phyloP scores from a whole-genome alignment of 78 protist genomes.

The Chrysochromulina tobinii region DNA sequence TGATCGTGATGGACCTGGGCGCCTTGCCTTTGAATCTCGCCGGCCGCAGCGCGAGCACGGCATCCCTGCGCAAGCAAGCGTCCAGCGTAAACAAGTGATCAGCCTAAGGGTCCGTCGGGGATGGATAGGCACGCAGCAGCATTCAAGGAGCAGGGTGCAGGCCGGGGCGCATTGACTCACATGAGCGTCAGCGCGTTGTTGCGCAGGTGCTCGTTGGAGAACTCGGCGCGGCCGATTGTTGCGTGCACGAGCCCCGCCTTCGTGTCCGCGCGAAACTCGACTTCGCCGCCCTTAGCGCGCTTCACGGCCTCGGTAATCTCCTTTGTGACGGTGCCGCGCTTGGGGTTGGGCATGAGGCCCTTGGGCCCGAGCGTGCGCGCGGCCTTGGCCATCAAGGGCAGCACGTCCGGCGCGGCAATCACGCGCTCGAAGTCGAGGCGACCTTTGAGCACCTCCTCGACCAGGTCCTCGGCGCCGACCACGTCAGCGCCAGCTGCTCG shows the following conservation, averaged over 20 bases:
- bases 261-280: background rate
- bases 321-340: conserved; percentile 31
- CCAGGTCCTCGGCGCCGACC: conserved; percentile 39
- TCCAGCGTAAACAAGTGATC: no score
- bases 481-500: conserved; percentile 23
- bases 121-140: background rate
- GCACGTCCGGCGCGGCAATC: conserved; percentile 36
- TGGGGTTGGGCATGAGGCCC: conserved; percentile 45
- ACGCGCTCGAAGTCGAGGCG: background rate
- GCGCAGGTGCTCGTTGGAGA: background rate
- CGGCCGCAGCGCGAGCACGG: background rate
- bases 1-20: background rate
- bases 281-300: conserved; percentile 1
- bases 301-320: conserved; percentile 2
- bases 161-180: no score
- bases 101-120: no score
- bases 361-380: conserved; percentile 32
- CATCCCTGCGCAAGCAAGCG: no score
- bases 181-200: background rate
- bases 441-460: background rate
- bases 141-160: background rate
- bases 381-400: background rate
- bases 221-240: background rate
- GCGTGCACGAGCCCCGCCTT: background rate
- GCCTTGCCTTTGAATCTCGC: background rate